A percentile compares a stretch with the other conserved stretches of the same genome.
Evolutionary conservation across 2,329 filamentous ascomycete genomes (phyloP).

Genomic region (Talaromyces sp.): DNA sequence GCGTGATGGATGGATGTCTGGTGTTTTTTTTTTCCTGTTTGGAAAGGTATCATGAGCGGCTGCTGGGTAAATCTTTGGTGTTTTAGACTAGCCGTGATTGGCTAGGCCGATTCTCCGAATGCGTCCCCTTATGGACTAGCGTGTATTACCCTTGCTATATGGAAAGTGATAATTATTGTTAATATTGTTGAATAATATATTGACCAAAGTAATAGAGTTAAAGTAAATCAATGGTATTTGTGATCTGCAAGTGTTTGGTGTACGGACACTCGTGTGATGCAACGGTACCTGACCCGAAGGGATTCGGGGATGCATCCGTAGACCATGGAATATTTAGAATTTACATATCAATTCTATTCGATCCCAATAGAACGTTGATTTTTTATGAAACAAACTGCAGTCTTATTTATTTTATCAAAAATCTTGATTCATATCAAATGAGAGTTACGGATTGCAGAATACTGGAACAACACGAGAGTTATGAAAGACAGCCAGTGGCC

Average conservation of each 20-base stretch:
- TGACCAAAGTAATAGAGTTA: neutral
- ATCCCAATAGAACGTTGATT: neutral
- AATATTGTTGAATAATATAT: too few species aligned
- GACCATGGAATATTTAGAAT: neutral
- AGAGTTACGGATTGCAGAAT: neutral
- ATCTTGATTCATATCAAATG: neutral
- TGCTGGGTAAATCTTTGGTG: neutral
- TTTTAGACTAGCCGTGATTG: constrained; percentile 1
- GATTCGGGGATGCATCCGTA: neutral
- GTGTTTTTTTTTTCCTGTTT: neutral
- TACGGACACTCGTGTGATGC: neutral
- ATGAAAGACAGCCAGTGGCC: neutral
- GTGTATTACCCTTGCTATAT: neutral
- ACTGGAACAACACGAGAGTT: neutral
- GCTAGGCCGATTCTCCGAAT: neutral
- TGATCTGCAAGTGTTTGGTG: neutral
- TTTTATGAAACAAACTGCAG: neutral
- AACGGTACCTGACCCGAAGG: neutral
- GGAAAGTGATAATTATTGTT: neutral
- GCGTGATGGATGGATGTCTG: constrained; percentile 12
- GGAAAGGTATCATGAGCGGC: neutral
- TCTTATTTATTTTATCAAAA: neutral
- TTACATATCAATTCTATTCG: neutral
- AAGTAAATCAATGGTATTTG: neutral
- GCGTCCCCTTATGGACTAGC: neutral